These are phyloP conservation scores for Boletus sp. DNA, from an alignment of 768 basidiomycete genomes.

Conservation along the genomic window DNA sequence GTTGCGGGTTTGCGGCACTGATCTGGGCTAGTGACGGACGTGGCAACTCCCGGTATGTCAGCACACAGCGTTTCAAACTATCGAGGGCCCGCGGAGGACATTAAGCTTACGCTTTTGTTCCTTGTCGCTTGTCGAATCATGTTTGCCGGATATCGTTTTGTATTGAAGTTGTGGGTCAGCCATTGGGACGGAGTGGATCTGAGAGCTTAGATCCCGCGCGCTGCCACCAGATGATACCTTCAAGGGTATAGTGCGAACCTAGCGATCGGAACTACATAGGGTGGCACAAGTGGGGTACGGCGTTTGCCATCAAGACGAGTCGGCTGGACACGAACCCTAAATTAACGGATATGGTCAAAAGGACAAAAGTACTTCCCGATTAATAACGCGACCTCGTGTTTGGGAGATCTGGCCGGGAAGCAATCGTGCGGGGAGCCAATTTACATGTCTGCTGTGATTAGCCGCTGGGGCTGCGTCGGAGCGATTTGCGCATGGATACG, in stretches of 20 bases:
- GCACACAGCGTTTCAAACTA: conserved; percentile 17
- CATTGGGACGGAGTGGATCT: conserved; percentile 6
- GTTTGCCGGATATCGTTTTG: neutral
- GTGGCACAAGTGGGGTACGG: conserved; percentile 19
- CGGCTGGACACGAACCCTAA: conserved; percentile 28
- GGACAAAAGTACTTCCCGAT: conserved; percentile 26
- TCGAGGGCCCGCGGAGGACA: conserved; percentile 27
- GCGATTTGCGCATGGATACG: conserved; percentile 18
- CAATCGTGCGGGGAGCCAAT: neutral
- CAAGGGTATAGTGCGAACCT: conserved; percentile 15
- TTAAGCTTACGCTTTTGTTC: conserved; percentile 4
- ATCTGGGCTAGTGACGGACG: neutral
- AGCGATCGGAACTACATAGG: conserved; percentile 8
- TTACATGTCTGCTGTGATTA: conserved; percentile 14
- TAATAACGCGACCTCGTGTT: conserved; percentile 23
- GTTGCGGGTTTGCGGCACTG: neutral
- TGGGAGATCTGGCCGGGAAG: conserved; percentile 26
- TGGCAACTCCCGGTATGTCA: conserved; percentile 17
- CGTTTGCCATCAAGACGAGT: conserved; percentile 17
- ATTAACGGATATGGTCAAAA: conserved; percentile 30
- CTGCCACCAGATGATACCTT: conserved; percentile 16
- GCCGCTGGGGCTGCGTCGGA: conserved; percentile 14
- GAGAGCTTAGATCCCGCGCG: conserved; percentile 20
- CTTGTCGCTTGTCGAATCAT: conserved; percentile 7
- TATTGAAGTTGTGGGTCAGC: neutral